These are phyloP conservation scores for Primulina eburnea DNA, from an alignment of 257 asterid species.

Conservation along the genomic window DNA sequence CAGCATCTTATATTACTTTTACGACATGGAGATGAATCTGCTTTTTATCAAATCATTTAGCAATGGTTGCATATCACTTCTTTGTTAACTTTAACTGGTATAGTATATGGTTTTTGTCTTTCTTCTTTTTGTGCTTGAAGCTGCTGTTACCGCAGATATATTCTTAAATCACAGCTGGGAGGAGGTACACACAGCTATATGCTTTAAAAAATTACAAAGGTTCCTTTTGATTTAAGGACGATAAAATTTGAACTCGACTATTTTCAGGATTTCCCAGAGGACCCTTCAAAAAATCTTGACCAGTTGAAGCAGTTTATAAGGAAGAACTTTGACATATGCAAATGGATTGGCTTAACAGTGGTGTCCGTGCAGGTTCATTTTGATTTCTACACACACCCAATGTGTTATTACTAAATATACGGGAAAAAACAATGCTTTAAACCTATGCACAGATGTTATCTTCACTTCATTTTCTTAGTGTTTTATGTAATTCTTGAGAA, in stretches of 20 bases:
- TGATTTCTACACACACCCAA: neutral
- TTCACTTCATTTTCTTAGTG: neutral
- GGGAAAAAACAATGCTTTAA: neutral
- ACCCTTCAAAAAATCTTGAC: slow-evolving; percentile 69
- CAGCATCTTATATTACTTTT: neutral
- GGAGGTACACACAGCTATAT: slow-evolving; percentile 50
- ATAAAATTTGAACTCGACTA: slow-evolving; percentile 4
- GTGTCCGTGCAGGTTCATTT: slow-evolving; percentile 66
- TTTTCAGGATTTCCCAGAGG: slow-evolving; percentile 83
- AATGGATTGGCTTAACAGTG: slow-evolving; percentile 73
- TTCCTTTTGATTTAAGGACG: slow-evolving; percentile 14
- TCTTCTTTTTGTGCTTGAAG: slow-evolving; percentile 69
- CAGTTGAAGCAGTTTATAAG: slow-evolving; percentile 60
- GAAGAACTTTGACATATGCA: slow-evolving; percentile 74
- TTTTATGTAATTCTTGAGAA: neutral
- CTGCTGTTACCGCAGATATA: slow-evolving; percentile 71
- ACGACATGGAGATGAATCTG: neutral
- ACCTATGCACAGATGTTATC: neutral
- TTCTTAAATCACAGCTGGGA: slow-evolving; percentile 77
- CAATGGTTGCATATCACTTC: slow-evolving; percentile 15
- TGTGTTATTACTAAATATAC: neutral
- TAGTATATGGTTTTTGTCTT: slow-evolving; percentile 67
- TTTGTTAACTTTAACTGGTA: slow-evolving; percentile 48
- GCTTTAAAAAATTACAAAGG: slow-evolving; percentile 2
- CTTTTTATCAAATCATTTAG: slow-evolving; percentile 8